A percentile compares a stretch with the other conserved stretches of the same genome.
Evolutionary conservation across 345 rosid species (phyloP).

Genomic region (Aquilaria malaccensis): DNA sequence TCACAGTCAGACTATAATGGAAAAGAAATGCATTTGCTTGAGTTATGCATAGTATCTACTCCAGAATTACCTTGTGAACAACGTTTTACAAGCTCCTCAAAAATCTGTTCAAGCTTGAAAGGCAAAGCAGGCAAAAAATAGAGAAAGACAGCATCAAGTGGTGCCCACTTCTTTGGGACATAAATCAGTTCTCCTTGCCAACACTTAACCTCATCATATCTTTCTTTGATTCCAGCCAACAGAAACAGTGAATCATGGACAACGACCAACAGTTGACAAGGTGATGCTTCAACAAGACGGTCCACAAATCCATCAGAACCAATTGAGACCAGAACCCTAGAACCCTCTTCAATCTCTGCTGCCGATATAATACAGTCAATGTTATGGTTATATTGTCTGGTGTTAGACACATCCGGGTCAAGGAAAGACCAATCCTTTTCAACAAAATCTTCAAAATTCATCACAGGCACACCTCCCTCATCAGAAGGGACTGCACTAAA

Average conservation of each 20-base stretch:
- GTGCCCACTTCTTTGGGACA: slow-evolving; percentile 82
- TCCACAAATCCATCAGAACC: slow-evolving; percentile 70
- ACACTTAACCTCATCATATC: slow-evolving; percentile 73
- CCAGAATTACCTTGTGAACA: slow-evolving; percentile 60
- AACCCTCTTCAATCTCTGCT: slow-evolving; percentile 40
- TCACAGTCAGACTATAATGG: too few species aligned
- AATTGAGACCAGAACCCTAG: slow-evolving; percentile 69
- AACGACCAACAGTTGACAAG: slow-evolving; percentile 48
- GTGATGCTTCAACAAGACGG: slow-evolving; percentile 46
- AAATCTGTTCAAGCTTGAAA: slow-evolving; percentile 50
- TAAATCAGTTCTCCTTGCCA: slow-evolving; percentile 91
- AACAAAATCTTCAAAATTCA: slow-evolving; percentile 45
- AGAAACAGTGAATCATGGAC: slow-evolving; percentile 84
- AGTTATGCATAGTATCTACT: not conserved
- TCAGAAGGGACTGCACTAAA: slow-evolving; percentile 34
- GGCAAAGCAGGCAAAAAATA: slow-evolving; percentile 80
- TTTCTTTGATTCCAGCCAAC: slow-evolving; percentile 70
- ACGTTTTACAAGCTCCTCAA: slow-evolving; percentile 39
- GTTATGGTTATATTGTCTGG: slow-evolving; percentile 31
- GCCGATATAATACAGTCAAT: slow-evolving; percentile 48
- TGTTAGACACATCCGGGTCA: slow-evolving; percentile 44
- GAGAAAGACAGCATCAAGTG: slow-evolving; percentile 76
- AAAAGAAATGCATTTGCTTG: too few species aligned
- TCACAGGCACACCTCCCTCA: slow-evolving; percentile 39
- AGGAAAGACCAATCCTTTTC: slow-evolving; percentile 96